phyloP scores from a whole-genome alignment of 352 stramenopile species.

The Plasmopara muralis region DNA sequence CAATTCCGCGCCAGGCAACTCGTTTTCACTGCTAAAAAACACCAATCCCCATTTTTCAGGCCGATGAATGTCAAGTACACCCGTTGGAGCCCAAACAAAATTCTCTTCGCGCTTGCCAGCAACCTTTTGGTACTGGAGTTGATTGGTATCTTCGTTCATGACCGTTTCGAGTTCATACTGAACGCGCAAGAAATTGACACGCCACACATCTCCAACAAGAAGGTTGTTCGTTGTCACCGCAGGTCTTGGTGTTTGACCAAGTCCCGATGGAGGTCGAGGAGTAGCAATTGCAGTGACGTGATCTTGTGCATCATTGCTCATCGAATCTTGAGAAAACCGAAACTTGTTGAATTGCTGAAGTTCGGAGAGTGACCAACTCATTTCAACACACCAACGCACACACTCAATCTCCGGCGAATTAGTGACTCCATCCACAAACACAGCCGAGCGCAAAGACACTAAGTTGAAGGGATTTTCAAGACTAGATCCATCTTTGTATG shows the following conservation, averaged over 20 bases:
- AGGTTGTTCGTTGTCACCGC: conserved; percentile 11
- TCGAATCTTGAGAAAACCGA: conserved; percentile 18
- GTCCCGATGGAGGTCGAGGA: conserved; percentile 12
- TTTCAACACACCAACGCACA: conserved; percentile 80
- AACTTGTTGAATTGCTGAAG: conserved; percentile 52
- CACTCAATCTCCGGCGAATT: conserved; percentile 59
- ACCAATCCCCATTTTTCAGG: conserved; percentile 68
- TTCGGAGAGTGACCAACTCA: conserved; percentile 64
- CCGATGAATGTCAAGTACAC: conserved; percentile 70
- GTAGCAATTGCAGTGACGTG: conserved; percentile 7
- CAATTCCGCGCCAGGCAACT: conserved; percentile 32
- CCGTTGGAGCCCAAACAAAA: conserved; percentile 69
- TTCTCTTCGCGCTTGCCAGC: conserved; percentile 48
- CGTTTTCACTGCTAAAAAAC: conserved; percentile 44
- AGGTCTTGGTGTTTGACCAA: conserved; percentile 8
- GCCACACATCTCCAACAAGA: conserved; percentile 54
- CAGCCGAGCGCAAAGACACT: conserved; percentile 33
- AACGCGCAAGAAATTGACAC: conserved; percentile 88
- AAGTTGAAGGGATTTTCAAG: conserved; percentile 76
- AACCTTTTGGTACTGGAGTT: conserved; percentile 48
- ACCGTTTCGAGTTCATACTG: conserved; percentile 61
- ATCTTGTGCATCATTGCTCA: conserved; percentile 1
- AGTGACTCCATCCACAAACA: conserved; percentile 58
- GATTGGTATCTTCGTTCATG: conserved; percentile 38
- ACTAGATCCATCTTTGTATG: conserved; percentile 83